These are phyloP conservation scores for Candida germanica DNA, from an alignment of 805 yeast species.

Conservation along the genomic window DNA sequence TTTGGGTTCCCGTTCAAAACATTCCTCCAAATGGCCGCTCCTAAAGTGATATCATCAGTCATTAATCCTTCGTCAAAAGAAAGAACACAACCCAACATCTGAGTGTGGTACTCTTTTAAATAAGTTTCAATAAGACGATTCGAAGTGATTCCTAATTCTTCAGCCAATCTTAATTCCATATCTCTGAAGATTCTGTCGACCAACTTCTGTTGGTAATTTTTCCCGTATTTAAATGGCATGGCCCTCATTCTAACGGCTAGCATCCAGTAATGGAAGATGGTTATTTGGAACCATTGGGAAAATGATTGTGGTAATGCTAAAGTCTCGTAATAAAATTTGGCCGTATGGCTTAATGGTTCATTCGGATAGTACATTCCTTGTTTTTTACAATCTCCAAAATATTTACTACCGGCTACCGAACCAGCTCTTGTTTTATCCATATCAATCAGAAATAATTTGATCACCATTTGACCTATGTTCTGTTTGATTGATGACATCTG, in stretches of 20 bases:
- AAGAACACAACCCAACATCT: constrained; percentile 82
- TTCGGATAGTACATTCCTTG: constrained; percentile 80
- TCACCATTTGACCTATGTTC: constrained; percentile 60
- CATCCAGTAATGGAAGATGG: constrained; percentile 90
- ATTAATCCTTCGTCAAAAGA: constrained; percentile 91
- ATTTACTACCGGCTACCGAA: constrained; percentile 86
- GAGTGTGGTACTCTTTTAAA: constrained; percentile 86
- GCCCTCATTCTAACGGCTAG: constrained; percentile 94
- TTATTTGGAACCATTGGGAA: constrained; percentile 95
- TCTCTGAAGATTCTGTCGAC: constrained; percentile 88
- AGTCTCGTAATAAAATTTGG: constrained; percentile 82
- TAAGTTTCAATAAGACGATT: constrained; percentile 81
- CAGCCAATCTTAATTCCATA: constrained; percentile 79
- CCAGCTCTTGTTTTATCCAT: constrained; percentile 94
- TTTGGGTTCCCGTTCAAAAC: constrained; percentile 81
- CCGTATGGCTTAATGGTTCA: constrained; percentile 68
- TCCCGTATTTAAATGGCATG: constrained; percentile 86
- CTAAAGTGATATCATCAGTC: constrained; percentile 73
- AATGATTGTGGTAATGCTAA: constrained; percentile 80
- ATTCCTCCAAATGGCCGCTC: constrained; percentile 86
- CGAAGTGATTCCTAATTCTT: constrained; percentile 80
- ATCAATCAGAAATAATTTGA: constrained; percentile 66
- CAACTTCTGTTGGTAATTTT: constrained; percentile 85
- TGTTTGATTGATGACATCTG: constrained; percentile 36
- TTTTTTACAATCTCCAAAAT: constrained; percentile 80